Percentiles rank a stretch among this genome's conserved stretches.
These are phyloP conservation scores for Pseudognaphalium luteoalbum DNA, from an alignment of 129 eudicot species.

Conservation along the genomic window DNA sequence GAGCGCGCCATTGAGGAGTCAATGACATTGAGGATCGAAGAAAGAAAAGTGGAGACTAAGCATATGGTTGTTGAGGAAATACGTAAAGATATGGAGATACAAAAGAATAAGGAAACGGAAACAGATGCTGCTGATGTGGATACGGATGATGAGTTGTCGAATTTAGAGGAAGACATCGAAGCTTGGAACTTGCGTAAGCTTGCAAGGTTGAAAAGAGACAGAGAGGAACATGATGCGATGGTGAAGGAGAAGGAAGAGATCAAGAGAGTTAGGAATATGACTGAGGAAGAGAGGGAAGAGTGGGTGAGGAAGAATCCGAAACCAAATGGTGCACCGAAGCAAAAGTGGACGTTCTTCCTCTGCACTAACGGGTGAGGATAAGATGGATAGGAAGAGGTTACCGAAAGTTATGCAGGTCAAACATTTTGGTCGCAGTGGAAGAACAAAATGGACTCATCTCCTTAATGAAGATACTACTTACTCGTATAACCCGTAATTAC, in stretches of 20 bases:
- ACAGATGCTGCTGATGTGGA: slow-evolving; percentile 77
- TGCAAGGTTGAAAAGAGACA: no score
- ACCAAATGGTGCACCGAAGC: slow-evolving; percentile 46
- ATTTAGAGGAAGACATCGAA: slow-evolving; percentile 29
- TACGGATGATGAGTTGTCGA: slow-evolving; percentile 73
- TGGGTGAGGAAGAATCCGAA: slow-evolving; percentile 94
- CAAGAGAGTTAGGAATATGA: no score
- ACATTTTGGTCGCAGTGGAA: slow-evolving; percentile 96
- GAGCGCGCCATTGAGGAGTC: slow-evolving; percentile 75
- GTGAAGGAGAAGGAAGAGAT: no score
- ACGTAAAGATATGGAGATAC: slow-evolving; percentile 64
- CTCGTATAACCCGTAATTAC: slow-evolving; percentile 91
- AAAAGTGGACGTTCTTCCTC: slow-evolving; percentile 81
- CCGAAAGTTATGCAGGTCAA: slow-evolving; percentile 98
- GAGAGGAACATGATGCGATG: no score
- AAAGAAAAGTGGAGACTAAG: slow-evolving; percentile 76
- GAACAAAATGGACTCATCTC: slow-evolving; percentile 97
- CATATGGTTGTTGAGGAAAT: slow-evolving; percentile 82
- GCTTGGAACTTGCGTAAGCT: no score
- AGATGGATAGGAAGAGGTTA: slow-evolving; percentile 80
- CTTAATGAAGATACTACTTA: slow-evolving; percentile 95
- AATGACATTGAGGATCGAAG: slow-evolving; percentile 58
- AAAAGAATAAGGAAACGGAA: slow-evolving; percentile 65
- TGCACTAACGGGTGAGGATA: slow-evolving; percentile 93
- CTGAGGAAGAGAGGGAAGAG: slow-evolving; percentile 79